Conservation (phyloP, 1,139 yeast genomes). For the Arxiozyma bovina region DNA sequence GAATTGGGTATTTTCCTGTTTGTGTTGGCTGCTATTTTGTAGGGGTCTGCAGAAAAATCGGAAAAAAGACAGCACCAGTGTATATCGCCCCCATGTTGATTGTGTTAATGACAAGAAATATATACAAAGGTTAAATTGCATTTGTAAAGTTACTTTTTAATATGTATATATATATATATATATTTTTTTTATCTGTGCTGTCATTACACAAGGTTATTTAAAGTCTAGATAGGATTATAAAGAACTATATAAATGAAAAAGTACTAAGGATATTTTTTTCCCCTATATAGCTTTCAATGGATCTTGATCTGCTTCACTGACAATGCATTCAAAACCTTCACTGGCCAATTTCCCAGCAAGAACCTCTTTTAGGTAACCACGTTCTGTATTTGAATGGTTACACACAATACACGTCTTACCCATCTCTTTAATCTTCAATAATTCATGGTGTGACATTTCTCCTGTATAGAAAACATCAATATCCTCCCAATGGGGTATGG, state of each 20-base stretch:
- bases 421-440: slow-evolving; percentile 57
- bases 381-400: slow-evolving; percentile 87
- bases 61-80: no score
- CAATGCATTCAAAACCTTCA: slow-evolving; percentile 36
- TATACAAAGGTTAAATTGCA: no score
- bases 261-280: neutral
- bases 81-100: no score
- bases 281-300: slow-evolving; percentile 34
- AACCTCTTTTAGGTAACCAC: slow-evolving; percentile 55
- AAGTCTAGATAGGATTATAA: no score
- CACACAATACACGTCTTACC: slow-evolving; percentile 70
- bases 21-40: no score
- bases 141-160: no score
- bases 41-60: no score
- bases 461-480: slow-evolving; percentile 87
- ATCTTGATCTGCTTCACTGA: slow-evolving; percentile 49
- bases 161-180: no score
- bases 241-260: neutral
- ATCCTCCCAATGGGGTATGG: slow-evolving; percentile 22
- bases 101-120: no score
- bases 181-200: no score
- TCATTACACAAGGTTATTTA: no score
- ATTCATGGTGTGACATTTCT: slow-evolving; percentile 89
- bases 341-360: slow-evolving; percentile 43
- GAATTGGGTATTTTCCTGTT: no score